Conservation (phyloP, 106 monocot genomes). For the Dioscorea alata region DNA sequence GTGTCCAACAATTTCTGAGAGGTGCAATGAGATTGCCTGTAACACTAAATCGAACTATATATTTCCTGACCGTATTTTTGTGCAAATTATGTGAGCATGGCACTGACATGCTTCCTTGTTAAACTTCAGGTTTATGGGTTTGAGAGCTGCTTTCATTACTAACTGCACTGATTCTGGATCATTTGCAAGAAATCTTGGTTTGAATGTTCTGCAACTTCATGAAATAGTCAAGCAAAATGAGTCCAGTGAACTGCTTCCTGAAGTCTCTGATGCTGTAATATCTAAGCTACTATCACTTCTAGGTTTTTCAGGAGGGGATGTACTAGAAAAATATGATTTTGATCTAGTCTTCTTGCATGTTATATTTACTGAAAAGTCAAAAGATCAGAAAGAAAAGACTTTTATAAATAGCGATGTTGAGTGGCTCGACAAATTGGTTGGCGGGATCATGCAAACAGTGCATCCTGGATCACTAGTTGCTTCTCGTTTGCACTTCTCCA, state of each 20-base stretch:
- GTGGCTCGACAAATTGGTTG: slow-evolving; percentile 57
- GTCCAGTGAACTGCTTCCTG: neutral
- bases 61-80: neutral
- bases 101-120: neutral
- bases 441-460: slow-evolving; percentile 40
- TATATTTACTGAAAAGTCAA: slow-evolving; percentile 19
- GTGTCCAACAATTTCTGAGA: slow-evolving; percentile 36
- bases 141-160: slow-evolving; percentile 68
- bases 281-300: slow-evolving; percentile 34
- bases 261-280: slow-evolving; percentile 5
- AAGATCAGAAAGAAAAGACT: slow-evolving; percentile 31
- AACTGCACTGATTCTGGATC: slow-evolving; percentile 31
- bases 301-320: slow-evolving; percentile 55
- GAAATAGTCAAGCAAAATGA: slow-evolving; percentile 25
- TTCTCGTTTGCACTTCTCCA: slow-evolving; percentile 68
- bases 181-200: slow-evolving; percentile 59
- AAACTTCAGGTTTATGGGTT: slow-evolving; percentile 74
- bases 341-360: slow-evolving; percentile 81
- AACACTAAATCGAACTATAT: neutral
- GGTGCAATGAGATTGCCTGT: slow-evolving; percentile 25
- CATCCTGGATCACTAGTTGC: slow-evolving; percentile 50
- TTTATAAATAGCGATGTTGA: slow-evolving; percentile 27
- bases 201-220: slow-evolving; percentile 34
- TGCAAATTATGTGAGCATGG: neutral
- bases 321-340: slow-evolving; percentile 61